Base-by-base conservation (phyloP, 805 yeast genomes). In the Citeromyces nyonsensis region DNA sequence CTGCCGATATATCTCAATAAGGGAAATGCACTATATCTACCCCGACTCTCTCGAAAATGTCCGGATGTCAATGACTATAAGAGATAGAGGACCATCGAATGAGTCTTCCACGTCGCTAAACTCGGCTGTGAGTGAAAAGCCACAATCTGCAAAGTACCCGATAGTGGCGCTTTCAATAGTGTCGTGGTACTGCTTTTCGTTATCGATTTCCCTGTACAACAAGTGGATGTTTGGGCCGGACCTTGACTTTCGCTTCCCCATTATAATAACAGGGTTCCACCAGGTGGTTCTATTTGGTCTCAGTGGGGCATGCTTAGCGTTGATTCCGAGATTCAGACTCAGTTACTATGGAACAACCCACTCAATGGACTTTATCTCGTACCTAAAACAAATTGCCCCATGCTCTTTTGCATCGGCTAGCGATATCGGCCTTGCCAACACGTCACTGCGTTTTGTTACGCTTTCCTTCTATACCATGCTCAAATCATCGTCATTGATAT, bases 141-240 rank as follows among this genome's bases (percentile, higher is more conserved):
- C 7, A 31, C 30, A 11, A 26, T 33, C 4, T 10, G 26, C 6
- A 45, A 44, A 4, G 41, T 44, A 8, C 50, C n/a, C n/a, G n/a
- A n/a, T n/a, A n/a, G n/a, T 49, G 10, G 18, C 45, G 2, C 5
- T 38, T 4, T 48, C 59, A 4, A 56, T 54, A 28, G 9, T 47
- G 15, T 36, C 48, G 18, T 81, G 91, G 93, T 81, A 78, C 42
- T 36, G 63, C 11, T 76, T 77, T 37, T 75, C 86, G 5, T 57
- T 80, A 35, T 55, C 80, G 11, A 69, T 81, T 12, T 75, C 86
- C 6, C 52, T 82, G 22, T 91, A 88, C 57, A 91, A 91, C 61
- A 86, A 86, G 57, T 85, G 96, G 96, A 88, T 88, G 96, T 91
- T 88, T 57, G 86, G 88, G 26, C 63, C 67, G 7, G 79, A 83